Conservation (phyloP, 2,329 filamentous ascomycete genomes). For the Aspergillus tanneri region DNA sequence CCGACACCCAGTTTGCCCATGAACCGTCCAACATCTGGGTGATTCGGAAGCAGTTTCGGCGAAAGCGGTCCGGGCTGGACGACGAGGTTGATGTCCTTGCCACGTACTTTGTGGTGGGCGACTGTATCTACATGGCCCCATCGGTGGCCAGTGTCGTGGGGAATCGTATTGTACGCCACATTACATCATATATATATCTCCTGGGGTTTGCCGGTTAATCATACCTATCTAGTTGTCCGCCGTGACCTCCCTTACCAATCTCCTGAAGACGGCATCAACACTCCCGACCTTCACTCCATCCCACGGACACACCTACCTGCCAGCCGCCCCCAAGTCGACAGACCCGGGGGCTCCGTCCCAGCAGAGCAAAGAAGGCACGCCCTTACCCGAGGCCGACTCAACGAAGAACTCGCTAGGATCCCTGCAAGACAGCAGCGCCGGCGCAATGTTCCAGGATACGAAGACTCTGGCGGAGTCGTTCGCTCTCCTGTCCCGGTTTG, state of each 20-base stretch:
- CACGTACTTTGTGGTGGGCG: slow-evolving; percentile 62
- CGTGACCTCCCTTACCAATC: slow-evolving; percentile 55
- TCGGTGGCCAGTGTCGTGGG: slow-evolving; percentile 59
- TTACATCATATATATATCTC: not conserved
- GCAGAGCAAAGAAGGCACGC: slow-evolving; percentile 51
- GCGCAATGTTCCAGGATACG: slow-evolving; percentile 35
- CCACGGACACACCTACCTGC: slow-evolving; percentile 60
- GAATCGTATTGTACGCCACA: slow-evolving; percentile 51
- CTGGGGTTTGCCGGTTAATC: not conserved
- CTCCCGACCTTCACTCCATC: slow-evolving; percentile 60
- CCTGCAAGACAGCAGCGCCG: slow-evolving; percentile 19
- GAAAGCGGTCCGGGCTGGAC: slow-evolving; percentile 43
- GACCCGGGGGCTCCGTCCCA: slow-evolving; percentile 38
- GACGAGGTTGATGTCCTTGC: slow-evolving; percentile 55
- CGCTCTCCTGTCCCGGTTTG: slow-evolving; percentile 53
- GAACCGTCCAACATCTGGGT: slow-evolving; percentile 57
- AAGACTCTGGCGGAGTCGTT: slow-evolving; percentile 51
- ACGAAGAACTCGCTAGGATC: slow-evolving; percentile 30
- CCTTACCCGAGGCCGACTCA: slow-evolving; percentile 42
- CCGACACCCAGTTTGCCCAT: slow-evolving; percentile 42
- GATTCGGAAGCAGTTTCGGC: slow-evolving; percentile 58
- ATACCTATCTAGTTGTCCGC: slow-evolving; percentile 53
- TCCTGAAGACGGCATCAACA: slow-evolving; percentile 54
- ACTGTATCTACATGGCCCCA: slow-evolving; percentile 62
- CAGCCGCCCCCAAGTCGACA: slow-evolving; percentile 46